Evolutionary conservation across 768 basidiomycete genomes (phyloP).

Genomic region (Agrocybe pediades): DNA sequence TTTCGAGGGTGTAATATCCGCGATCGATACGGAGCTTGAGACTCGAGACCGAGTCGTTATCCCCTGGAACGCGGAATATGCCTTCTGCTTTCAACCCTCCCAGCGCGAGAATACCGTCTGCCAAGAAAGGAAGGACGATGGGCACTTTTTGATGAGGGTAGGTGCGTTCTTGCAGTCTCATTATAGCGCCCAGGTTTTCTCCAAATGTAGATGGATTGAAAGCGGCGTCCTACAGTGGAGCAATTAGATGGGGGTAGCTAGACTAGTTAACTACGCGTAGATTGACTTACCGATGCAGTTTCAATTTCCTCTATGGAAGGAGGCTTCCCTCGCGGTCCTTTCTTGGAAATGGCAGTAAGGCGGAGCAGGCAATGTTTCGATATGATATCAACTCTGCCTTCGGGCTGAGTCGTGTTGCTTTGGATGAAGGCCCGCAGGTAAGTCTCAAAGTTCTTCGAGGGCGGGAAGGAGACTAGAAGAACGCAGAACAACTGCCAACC

Average conservation of each 20-base stretch:
- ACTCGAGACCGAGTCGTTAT: slow-evolving; percentile 84
- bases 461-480: slow-evolving; percentile 87
- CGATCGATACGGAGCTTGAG: slow-evolving; percentile 89
- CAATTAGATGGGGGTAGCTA: slow-evolving; percentile 6
- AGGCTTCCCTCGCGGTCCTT: slow-evolving; percentile 85
- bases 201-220: slow-evolving; percentile 96
- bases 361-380: slow-evolving; percentile 89
- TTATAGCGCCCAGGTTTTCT: slow-evolving; percentile 83
- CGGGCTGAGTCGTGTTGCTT: slow-evolving; percentile 62
- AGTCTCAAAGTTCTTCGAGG: slow-evolving; percentile 89
- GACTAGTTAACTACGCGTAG: slow-evolving; percentile 1
- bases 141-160: slow-evolving; percentile 87
- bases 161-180: slow-evolving; percentile 81
- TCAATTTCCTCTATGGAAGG: slow-evolving; percentile 87
- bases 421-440: slow-evolving; percentile 83
- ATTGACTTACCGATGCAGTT: slow-evolving; percentile 71
- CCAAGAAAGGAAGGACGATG: slow-evolving; percentile 91
- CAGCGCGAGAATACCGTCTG: slow-evolving; percentile 87
- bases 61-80: slow-evolving; percentile 92
- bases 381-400: slow-evolving; percentile 86
- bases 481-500: slow-evolving; percentile 96
- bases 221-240: slow-evolving; percentile 81
- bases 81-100: slow-evolving; percentile 87
- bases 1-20: slow-evolving; percentile 88
- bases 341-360: slow-evolving; percentile 71